Base-by-base conservation (phyloP, 208 protist genomes). In the Leishmania aethiopica region DNA sequence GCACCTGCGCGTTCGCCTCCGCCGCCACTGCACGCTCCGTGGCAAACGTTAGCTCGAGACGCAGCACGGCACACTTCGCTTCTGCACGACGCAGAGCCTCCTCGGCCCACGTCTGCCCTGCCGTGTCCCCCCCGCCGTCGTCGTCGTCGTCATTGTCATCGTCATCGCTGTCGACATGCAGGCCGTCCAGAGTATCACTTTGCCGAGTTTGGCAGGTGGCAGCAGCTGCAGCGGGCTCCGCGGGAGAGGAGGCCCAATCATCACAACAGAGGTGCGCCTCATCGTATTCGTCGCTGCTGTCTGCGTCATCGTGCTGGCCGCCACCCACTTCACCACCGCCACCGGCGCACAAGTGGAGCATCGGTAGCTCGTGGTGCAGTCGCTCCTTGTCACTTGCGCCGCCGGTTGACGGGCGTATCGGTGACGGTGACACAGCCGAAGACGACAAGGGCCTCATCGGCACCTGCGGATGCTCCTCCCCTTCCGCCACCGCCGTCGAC, bases 181-280 rank as follows among this genome's bases (percentile, higher is more conserved):
- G 35, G 75, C 37, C 77, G 19, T 37, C 66, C 35, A 53, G 51
- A 3, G 42, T 78, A 40, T 72, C 60, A 10, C 77, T 64, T 45
- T 79, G 70, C 62, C 77, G 74, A 13, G 77, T 81, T 15, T 71
- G 42, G 60, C 64, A 40, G 72, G 57, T 73, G 1, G 13, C 40
- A 47, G 11, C 3, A 37, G 40, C 75, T 2, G 40, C 51, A 2
- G 13, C 19, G 25, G 45, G 40, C 22, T 10, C 42, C 32, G 8
- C 60, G 42, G 5, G 49, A 62, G 72, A 57, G 17, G 25, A 53
- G 35, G 28, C 19, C 13, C 35, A 2, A 10, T 40, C 77, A 32
- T 22, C 47, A 73, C 81, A 85, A 64, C 42, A n/a, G 22, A 85
- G 75, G 37, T 78, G 77, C 25, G 82, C 77, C 62, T 85, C 81